Evolutionary conservation across 169 alveolate genomes (phyloP).

Genomic region (Cryptosporidium viatorum): DNA sequence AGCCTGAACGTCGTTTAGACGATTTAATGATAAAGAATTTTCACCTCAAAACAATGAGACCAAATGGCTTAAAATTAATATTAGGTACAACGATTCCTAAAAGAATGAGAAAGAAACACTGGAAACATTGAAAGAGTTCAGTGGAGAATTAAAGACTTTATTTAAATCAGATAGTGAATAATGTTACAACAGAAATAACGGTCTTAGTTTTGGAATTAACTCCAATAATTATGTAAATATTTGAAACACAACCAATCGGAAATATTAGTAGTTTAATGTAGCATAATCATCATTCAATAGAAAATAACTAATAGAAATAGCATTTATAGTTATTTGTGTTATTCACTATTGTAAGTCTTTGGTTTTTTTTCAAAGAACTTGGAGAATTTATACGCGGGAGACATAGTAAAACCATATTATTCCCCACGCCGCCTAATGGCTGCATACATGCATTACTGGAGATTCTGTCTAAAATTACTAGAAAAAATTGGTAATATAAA

Average conservation of each 20-base stretch:
- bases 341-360: background rate
- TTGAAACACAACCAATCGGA: background rate
- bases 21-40: background rate
- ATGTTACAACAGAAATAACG: background rate
- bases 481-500: slow-evolving; percentile 8
- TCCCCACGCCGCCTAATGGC: slow-evolving; percentile 58
- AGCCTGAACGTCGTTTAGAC: background rate
- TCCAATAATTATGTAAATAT: background rate
- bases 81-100: background rate
- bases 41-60: background rate
- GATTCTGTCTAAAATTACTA: background rate
- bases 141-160: background rate
- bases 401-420: background rate
- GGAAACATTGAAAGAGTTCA: background rate
- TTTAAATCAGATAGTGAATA: background rate
- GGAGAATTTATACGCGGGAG: slow-evolving; percentile 1
- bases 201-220: background rate
- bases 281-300: background rate
- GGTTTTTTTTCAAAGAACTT: background rate
- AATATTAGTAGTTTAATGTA: background rate
- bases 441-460: slow-evolving; percentile 46
- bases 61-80: background rate
- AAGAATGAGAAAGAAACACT: background rate
- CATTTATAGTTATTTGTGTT: background rate
- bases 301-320: background rate